Evolutionary conservation across 352 stramenopile species (phyloP), one percentile per base, ranked within the genome.

Genomic region (Phytophthora pini): DNA sequence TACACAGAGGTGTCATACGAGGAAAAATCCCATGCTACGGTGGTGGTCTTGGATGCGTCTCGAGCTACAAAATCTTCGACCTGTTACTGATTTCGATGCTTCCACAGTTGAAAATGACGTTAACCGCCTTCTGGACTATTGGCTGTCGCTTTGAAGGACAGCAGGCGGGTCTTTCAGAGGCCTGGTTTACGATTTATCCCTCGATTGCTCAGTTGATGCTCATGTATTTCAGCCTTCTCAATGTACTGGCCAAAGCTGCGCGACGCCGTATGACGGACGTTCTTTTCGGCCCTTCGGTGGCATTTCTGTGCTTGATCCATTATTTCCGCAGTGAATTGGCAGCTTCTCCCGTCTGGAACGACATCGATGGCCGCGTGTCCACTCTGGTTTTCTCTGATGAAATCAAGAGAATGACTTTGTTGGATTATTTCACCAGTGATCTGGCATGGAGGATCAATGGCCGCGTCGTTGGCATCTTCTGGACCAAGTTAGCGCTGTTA

Each of bases 81-180:
- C 38, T 74, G 15, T 50, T 82, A 8, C 44, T 72, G 3, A 45
- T 85, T 3, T 56, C 72, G 11, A 59, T 82, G 38, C 40, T 81
- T 0, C 66, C 73, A 5, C 65, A 73, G 0, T 46, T 85, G 11
- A 82, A 79, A 41, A 60, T 54, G n/a, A 60, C 66, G 0, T 55
- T 79, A 22, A 51, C 70, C 1, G 68, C 55, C 2, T 80, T 80
- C 36, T 80, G 58, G 49, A 76, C 61, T 3, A 44, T 65, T 15
- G 70, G 77, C 4, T 80, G 70, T 45, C 26, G 49, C 8, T 85
- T 80, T 41, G 64, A 85, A 65, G 77, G 77, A 1, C 56, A 82
- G 15, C 73, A 82, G 31, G 17, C 24, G 12, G 61, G 41, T 0
- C 53, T 85, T 9, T 70, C 62, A 1, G 55, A 76, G 15, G 43